Conservation (phyloP, 805 yeast genomes). For the Suhomyces sp. region DNA sequence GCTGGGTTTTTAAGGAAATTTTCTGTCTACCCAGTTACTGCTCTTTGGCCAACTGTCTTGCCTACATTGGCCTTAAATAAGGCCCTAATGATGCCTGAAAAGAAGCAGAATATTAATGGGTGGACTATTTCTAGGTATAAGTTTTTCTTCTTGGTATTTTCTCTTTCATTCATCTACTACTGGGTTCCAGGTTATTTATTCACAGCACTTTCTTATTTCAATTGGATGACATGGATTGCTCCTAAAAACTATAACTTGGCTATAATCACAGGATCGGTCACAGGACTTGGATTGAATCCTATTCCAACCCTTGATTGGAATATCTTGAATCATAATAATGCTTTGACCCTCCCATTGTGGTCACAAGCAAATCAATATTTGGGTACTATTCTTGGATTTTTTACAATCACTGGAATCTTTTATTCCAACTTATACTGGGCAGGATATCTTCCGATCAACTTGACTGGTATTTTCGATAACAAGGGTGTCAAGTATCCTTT, state of each 20-base stretch:
- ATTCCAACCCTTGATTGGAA: constrained; percentile 32
- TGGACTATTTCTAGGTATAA: constrained; percentile 29
- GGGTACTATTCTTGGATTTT: constrained; percentile 24
- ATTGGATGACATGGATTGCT: constrained; percentile 33
- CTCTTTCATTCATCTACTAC: constrained; percentile 23
- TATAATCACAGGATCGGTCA: constrained; percentile 22
- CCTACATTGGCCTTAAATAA: constrained; percentile 30
- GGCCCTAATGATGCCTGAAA: constrained; percentile 25
- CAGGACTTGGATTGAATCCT: constrained; percentile 32
- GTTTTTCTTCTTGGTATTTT: constrained; percentile 17
- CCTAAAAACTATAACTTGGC: constrained; percentile 25
- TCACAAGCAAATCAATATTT: constrained; percentile 22
- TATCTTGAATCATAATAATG: constrained; percentile 13
- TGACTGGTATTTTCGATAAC: constrained; percentile 22
- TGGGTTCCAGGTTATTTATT: constrained; percentile 32
- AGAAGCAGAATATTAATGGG: constrained; percentile 29
- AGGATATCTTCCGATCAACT: constrained; percentile 27
- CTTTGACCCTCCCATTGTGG: constrained; percentile 24
- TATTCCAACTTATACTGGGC: constrained; percentile 30
- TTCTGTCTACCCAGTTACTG: constrained; percentile 49
- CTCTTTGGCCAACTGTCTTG: constrained; percentile 51
- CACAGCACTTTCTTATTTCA: constrained; percentile 25
- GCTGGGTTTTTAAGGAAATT: constrained; percentile 30
- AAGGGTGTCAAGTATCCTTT: constrained; percentile 23
- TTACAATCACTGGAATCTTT: constrained; percentile 27